Base-by-base conservation (phyloP, 768 basidiomycete genomes). In the Amanita molliuscula region DNA sequence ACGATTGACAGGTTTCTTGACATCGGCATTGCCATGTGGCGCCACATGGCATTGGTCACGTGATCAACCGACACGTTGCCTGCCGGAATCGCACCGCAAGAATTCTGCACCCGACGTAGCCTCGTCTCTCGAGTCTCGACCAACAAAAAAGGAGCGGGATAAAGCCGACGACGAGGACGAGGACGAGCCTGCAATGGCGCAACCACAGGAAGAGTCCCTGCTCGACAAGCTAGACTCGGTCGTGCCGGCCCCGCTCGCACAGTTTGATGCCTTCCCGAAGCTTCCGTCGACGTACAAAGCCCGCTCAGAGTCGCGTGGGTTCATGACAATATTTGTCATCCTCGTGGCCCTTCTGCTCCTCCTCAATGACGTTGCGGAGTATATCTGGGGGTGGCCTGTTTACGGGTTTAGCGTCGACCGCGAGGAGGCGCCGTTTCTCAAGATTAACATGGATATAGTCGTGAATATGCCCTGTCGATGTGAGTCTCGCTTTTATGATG, bases 391-490 rank as follows among this genome's bases (percentile, higher is more conserved):
- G 38, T 94, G 92, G 79, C 85, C 89, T 6, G 86, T 89, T 61
- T 83, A 84, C 57, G 82, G 85, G 60, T 99, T 97, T 65, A 83
- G 80, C 55, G 84, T 99, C 46, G 94, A 97, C 61, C 65, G 65
- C 28, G 74, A 77, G 49, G 67, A 73, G 31, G 65, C 66, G 9
- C 79, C 75, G 53, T 81, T 72, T 47, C 70, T 99, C 72, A 79
- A 81, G 56, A 73, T 99, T 56, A 97, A 99, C 64, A 76, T 98
- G 48, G 95, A 99, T 68, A 66, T 97, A 68, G 79, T 88, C 21
- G 87, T 97, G 33, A 88, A 88, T 58, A 96, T 92, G 78, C 92
- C 91, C 2, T 97, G 94, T 67, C 73, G 76, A 66, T 90, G 93
- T 95, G 64, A 67, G 91, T 79, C 43, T n/a, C 4, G 42, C 13